Evolutionary conservation across 306 rosid species (phyloP).

Genomic region (Inga laurina): DNA sequence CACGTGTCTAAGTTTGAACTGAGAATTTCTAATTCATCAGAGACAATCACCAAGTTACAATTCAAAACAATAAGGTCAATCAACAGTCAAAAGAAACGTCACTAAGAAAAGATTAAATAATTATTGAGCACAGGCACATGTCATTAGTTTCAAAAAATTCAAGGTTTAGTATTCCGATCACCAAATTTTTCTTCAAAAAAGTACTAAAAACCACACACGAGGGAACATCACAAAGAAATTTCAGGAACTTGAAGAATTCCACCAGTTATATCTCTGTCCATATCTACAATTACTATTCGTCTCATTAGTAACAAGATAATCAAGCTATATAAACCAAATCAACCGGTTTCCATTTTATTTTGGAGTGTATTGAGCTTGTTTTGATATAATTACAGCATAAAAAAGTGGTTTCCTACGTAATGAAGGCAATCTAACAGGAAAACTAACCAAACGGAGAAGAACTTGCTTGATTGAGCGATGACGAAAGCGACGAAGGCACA

Average conservation of each 20-base stretch:
- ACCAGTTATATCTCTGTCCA: background rate
- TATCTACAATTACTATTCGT: background rate
- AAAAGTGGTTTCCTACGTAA: background rate
- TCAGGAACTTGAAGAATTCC: background rate
- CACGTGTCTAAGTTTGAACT: background rate
- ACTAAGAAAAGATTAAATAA: background rate
- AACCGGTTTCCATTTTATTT: background rate
- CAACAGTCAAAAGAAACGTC: background rate
- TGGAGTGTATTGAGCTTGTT: background rate
- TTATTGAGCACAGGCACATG: background rate
- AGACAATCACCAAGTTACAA: background rate
- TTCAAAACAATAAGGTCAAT: background rate
- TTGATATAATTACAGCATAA: conserved; percentile 22
- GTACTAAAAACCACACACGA: background rate
- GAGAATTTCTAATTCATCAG: background rate
- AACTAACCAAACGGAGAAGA: conserved; percentile 73
- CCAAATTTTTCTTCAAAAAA: background rate
- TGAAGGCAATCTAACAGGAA: conserved; percentile 18
- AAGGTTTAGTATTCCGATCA: background rate
- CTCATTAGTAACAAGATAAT: background rate
- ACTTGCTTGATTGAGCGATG: conserved; percentile 60
- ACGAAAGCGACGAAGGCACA: conserved; percentile 59
- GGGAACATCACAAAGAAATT: background rate
- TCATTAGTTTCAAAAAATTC: background rate
- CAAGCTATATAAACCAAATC: background rate